Conservation (phyloP, 2,329 filamentous ascomycete species). For the Fusarium verrucosum region DNA sequence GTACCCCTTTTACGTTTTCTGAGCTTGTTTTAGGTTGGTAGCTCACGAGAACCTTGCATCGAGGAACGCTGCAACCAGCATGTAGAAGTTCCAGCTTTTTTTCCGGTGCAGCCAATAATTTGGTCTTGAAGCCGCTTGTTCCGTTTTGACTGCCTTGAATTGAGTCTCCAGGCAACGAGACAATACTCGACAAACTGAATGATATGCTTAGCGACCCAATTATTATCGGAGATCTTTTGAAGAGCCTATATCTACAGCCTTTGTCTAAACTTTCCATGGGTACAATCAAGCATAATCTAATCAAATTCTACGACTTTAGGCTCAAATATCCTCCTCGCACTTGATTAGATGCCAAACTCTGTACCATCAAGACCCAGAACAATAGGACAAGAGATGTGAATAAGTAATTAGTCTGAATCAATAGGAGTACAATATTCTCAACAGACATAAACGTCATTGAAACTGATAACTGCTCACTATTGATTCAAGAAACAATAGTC, state of each 20-base stretch:
- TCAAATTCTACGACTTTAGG: not conserved
- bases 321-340: not conserved
- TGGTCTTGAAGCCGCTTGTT: not conserved
- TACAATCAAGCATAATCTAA: not conserved
- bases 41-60: slow-evolving; percentile 10
- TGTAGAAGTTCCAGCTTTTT: slow-evolving; percentile 4
- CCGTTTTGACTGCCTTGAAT: not conserved
- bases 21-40: slow-evolving; percentile 27
- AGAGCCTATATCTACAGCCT: not conserved
- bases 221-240: not conserved
- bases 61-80: slow-evolving; percentile 19
- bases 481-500: fast-evolving
- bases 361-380: not conserved
- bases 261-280: not conserved
- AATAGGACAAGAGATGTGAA: not conserved
- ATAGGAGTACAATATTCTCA: not conserved
- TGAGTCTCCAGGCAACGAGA: not conserved
- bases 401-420: not conserved
- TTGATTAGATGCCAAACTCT: no score
- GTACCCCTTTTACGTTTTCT: slow-evolving; percentile 28
- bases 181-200: not conserved
- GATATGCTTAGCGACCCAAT: not conserved
- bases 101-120: not conserved
- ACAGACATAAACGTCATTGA: not conserved
- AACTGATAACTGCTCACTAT: not conserved